Conservation (phyloP, 495 filamentous ascomycete species). For the Pseudoneurospora amorphoporcata region DNA sequence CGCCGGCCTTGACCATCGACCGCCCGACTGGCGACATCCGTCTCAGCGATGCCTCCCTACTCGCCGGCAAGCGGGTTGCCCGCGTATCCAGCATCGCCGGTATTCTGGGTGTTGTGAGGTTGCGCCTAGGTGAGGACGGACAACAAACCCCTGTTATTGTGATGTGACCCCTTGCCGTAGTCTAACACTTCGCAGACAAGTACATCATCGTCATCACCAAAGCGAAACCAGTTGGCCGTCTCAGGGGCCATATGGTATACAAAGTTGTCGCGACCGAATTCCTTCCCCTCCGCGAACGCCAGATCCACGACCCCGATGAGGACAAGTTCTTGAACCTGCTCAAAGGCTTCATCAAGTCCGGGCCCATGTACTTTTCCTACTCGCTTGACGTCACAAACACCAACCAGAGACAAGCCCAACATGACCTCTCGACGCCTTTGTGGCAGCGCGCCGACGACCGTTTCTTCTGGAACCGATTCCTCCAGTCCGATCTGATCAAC, state of each 20-base stretch:
- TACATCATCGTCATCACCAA: conserved; percentile 97
- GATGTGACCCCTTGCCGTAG: not conserved
- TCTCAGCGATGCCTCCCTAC: conserved; percentile 64
- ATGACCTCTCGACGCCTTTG: conserved; percentile 56
- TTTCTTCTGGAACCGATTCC: conserved; percentile 96
- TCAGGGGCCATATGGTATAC: conserved; percentile 91
- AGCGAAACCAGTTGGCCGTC: conserved; percentile 75
- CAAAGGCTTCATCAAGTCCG: conserved; percentile 63
- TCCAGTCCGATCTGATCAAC: conserved; percentile 84
- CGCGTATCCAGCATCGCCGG: conserved; percentile 70
- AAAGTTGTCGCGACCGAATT: conserved; percentile 85
- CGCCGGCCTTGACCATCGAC: conserved; percentile 78
- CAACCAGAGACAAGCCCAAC: conserved; percentile 81
- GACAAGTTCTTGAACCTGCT: conserved; percentile 77
- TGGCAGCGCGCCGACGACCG: conserved; percentile 93
- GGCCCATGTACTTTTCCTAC: conserved; percentile 97
- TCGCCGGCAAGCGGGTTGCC: conserved; percentile 71
- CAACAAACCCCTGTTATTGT: not conserved
- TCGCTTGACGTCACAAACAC: conserved; percentile 88
- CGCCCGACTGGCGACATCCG: conserved; percentile 87
- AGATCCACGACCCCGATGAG: conserved; percentile 85
- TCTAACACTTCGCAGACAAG: conserved; percentile 54
- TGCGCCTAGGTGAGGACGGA: conserved; percentile 64
- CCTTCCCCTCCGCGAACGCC: conserved; percentile 84
- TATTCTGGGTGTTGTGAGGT: conserved; percentile 80